A percentile compares a stretch with the other conserved stretches of the same genome.
Evolutionary conservation across 768 basidiomycete genomes (phyloP).

Genomic region (Dendrothele bispora): DNA sequence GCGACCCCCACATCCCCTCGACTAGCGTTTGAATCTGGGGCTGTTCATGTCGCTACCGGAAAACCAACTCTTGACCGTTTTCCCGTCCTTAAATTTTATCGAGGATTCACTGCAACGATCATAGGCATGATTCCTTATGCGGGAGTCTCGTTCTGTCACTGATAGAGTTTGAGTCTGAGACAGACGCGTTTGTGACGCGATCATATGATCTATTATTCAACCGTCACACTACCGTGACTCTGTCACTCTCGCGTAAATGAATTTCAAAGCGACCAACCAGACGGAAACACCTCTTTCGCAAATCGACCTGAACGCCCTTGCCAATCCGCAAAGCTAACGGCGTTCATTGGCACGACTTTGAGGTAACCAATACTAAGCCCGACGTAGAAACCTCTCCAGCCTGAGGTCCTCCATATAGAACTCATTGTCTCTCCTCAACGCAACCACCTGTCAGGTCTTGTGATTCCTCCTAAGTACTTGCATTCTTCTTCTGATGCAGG

Average conservation of each 20-base stretch:
- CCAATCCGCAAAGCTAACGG: conserved; percentile 92
- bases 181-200: too few species aligned
- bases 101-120: conserved; percentile 93
- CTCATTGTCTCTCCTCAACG: conserved; percentile 78
- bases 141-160: conserved; percentile 91
- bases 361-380: conserved; percentile 90
- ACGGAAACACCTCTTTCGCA: too few species aligned
- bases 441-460: conserved; percentile 73
- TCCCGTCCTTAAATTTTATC: conserved; percentile 88
- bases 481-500: conserved; percentile 88
- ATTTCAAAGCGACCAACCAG: too few species aligned
- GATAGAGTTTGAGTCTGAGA: too few species aligned
- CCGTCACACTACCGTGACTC: too few species aligned
- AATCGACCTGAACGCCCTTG: too few species aligned
- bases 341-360: conserved; percentile 95
- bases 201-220: too few species aligned
- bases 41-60: too few species aligned
- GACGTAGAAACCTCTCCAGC: conserved; percentile 88
- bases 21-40: too few species aligned
- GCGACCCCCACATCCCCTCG: too few species aligned
- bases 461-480: conserved; percentile 92
- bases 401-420: conserved; percentile 63
- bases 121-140: conserved; percentile 95
- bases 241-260: too few species aligned
- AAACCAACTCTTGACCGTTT: conserved; percentile 68